Percentiles rank a stretch among this genome's conserved stretches.
phyloP scores from a whole-genome alignment of 768 basidiomycete genomes.

The Leccinum broughii region DNA sequence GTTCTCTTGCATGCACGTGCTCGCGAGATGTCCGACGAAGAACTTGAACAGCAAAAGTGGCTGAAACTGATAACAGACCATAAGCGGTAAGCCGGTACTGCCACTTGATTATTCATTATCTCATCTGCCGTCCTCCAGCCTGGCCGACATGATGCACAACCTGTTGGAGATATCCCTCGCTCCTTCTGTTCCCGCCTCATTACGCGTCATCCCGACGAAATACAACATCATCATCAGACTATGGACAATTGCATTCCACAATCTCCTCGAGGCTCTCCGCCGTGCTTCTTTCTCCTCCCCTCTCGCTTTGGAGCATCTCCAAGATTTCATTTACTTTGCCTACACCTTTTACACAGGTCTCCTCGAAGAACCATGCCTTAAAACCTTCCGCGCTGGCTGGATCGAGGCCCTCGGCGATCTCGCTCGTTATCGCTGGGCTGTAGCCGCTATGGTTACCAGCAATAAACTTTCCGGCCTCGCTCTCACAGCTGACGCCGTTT shows the following conservation, averaged over 20 bases:
- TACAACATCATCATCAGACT: constrained; percentile 95
- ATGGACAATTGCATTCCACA: constrained; percentile 91
- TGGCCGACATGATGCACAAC: constrained; percentile 89
- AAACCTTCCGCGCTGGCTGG: constrained; percentile 79
- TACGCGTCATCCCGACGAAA: constrained; percentile 87
- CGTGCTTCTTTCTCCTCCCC: constrained; percentile 69
- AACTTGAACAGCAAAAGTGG: constrained; percentile 77
- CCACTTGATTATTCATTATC: background rate
- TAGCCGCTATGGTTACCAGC: constrained; percentile 79
- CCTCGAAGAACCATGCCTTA: constrained; percentile 76
- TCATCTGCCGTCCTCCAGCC: constrained; percentile 43
- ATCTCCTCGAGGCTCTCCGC: constrained; percentile 86
- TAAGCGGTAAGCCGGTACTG: constrained; percentile 64
- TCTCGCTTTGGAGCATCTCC: constrained; percentile 84
- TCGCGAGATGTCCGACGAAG: constrained; percentile 45
- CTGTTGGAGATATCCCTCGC: constrained; percentile 84
- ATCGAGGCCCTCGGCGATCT: constrained; percentile 96
- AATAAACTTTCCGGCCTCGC: constrained; percentile 41
- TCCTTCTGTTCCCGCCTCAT: constrained; percentile 82
- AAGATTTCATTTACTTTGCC: constrained; percentile 93
- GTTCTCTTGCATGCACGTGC: constrained; percentile 36
- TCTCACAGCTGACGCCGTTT: constrained; percentile 59
- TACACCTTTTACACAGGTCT: constrained; percentile 93
- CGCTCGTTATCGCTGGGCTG: constrained; percentile 91
- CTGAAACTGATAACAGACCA: constrained; percentile 72